Evolutionary conservation across 1,284 basidiomycete species (phyloP).

Genomic region (Fomitopsis palustris): DNA sequence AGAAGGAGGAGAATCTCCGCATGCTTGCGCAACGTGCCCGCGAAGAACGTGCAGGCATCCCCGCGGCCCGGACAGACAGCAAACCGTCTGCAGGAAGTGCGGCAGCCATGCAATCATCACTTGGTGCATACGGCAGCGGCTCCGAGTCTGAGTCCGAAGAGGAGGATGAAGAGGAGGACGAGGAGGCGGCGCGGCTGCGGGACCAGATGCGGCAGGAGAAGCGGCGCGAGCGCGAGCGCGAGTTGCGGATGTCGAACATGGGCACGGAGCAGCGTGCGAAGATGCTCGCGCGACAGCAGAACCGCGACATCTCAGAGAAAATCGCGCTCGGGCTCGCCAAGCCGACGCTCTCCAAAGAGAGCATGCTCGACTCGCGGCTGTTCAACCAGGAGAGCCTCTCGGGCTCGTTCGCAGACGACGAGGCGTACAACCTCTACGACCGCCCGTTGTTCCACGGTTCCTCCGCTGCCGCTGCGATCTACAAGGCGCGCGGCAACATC

Average conservation of each 20-base stretch:
- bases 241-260: conserved; percentile 99
- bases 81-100: conserved; percentile 57
- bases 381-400: conserved; percentile 95
- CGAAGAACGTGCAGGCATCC: conserved; percentile 87
- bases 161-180: conserved; percentile 64
- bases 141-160: conserved; percentile 51
- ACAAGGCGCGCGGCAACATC: conserved; percentile 88
- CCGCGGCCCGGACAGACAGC: conserved; percentile 34
- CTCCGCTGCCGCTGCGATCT: conserved; percentile 94
- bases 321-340: conserved; percentile 97
- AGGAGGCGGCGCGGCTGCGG: conserved; percentile 82
- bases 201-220: conserved; percentile 93
- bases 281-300: conserved; percentile 91
- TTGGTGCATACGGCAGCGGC: conserved; percentile 86
- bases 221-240: conserved; percentile 90
- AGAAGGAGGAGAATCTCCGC: conserved; percentile 95
- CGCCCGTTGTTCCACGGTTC: conserved; percentile 95
- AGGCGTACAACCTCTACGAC: conserved; percentile 93
- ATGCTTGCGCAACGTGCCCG: conserved; percentile 92
- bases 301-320: conserved; percentile 99
- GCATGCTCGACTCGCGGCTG: conserved; percentile 93
- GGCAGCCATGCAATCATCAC: conserved; percentile 68
- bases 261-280: conserved; percentile 95
- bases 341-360: conserved; percentile 92
- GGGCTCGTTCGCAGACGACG: conserved; percentile 85